These are phyloP conservation scores for Puccinia coronata DNA, from an alignment of 1,284 basidiomycete genomes.

Conservation along the genomic window DNA sequence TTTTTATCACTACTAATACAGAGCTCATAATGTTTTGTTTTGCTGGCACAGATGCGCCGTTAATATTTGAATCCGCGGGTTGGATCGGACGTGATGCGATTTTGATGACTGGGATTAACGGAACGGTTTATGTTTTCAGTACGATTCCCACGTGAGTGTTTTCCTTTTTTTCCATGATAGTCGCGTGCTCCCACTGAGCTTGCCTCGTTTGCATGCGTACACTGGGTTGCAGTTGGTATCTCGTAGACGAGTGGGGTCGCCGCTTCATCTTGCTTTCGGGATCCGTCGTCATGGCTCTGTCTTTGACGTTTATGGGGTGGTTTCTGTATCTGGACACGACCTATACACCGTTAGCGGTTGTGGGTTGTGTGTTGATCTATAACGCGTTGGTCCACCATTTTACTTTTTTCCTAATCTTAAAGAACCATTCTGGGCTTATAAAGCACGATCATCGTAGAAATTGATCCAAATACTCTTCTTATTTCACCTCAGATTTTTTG, in stretches of 20 bases:
- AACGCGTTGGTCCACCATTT: constrained; percentile 73
- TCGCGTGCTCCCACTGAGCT: not conserved
- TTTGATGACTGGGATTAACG: constrained; percentile 95
- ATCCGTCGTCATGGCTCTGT: constrained; percentile 75
- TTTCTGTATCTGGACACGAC: constrained; percentile 84
- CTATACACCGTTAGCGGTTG: constrained; percentile 76
- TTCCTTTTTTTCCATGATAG: constrained; percentile 5
- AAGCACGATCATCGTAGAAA: not conserved
- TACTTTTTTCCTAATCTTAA: not conserved
- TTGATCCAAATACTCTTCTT: not conserved
- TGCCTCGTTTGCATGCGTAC: constrained; percentile 50
- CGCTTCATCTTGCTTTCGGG: constrained; percentile 87
- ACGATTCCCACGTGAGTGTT: constrained; percentile 47
- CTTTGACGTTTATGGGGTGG: constrained; percentile 78
- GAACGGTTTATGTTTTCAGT: constrained; percentile 61
- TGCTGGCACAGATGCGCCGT: constrained; percentile 50
- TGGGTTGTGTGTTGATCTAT: constrained; percentile 86
- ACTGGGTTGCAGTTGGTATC: constrained; percentile 87
- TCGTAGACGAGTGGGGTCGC: constrained; percentile 89
- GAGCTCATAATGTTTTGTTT: not conserved
- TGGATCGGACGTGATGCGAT: constrained; percentile 97
- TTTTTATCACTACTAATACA: not conserved
- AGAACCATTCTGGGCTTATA: not conserved
- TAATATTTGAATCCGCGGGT: constrained; percentile 69
- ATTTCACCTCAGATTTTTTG: constrained; percentile 27